Percentiles rank a stretch among this genome's conserved stretches.
These are phyloP conservation scores for Backusella morwellensis DNA, from an alignment of 192 early-diverging fungal genomes.

Conservation along the genomic window DNA sequence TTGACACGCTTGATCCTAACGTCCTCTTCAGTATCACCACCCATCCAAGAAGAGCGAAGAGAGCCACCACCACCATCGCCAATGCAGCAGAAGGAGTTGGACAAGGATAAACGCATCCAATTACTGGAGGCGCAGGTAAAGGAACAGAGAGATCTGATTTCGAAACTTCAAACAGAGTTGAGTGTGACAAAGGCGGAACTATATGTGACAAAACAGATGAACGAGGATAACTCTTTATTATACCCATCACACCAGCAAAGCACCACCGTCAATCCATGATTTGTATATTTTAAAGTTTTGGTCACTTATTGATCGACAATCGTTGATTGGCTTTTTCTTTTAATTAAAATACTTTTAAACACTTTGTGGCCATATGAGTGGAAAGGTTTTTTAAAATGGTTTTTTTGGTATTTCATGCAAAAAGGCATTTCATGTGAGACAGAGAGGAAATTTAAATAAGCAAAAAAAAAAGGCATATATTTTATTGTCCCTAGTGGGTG, in stretches of 20 bases:
- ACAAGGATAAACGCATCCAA: constrained; percentile 19
- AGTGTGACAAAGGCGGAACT: constrained; percentile 45
- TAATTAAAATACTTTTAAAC: too few relatives aligned
- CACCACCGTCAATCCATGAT: neutral
- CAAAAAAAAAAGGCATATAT: neutral
- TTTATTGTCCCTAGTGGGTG: neutral
- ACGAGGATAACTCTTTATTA: neutral
- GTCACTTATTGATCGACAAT: too few relatives aligned
- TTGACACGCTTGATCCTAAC: constrained; percentile 83
- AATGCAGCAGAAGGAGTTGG: neutral
- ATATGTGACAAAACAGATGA: neutral
- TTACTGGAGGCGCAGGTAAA: constrained; percentile 2
- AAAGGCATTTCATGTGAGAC: neutral
- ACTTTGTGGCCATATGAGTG: too few relatives aligned
- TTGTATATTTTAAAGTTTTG: neutral
- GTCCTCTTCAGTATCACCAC: constrained; percentile 51
- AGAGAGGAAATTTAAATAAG: neutral
- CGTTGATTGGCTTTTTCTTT: too few relatives aligned
- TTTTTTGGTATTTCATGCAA: neutral
- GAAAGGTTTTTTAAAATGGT: too few relatives aligned
- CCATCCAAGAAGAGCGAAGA: constrained; percentile 26
- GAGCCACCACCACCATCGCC: neutral
- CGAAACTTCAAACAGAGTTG: constrained; percentile 37
- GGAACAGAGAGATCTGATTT: neutral
- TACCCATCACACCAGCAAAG: neutral